Percentiles rank a stretch among this genome's conserved stretches.
These are phyloP conservation scores for Calocybe indica DNA, from an alignment of 768 basidiomycete genomes.

Conservation along the genomic window DNA sequence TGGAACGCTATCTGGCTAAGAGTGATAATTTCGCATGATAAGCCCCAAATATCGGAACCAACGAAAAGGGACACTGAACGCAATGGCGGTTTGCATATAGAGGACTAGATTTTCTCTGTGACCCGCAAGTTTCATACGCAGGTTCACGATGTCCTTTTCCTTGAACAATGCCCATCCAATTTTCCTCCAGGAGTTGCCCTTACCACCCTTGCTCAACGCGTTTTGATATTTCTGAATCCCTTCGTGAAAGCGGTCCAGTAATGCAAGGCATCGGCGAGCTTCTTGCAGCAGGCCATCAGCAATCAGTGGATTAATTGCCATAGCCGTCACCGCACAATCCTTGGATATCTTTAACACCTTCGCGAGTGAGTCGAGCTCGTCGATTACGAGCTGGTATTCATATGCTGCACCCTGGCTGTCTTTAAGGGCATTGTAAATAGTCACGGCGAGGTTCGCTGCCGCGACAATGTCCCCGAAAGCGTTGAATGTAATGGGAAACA, in stretches of 20 bases:
- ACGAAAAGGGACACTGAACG: too few relatives aligned
- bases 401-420: not conserved
- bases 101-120: too few relatives aligned
- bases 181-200: not conserved
- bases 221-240: conserved; percentile 1
- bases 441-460: not conserved
- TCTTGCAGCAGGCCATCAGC: not conserved
- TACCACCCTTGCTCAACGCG: not conserved
- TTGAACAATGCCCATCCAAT: conserved; percentile 1
- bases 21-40: too few relatives aligned
- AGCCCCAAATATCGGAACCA: too few relatives aligned
- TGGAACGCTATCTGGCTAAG: too few relatives aligned
- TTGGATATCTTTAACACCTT: not conserved
- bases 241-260: not conserved
- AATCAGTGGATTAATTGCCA: not conserved
- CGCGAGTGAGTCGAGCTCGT: not conserved
- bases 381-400: conserved; percentile 1
- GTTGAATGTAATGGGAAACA: not conserved
- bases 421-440: not conserved
- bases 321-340: not conserved
- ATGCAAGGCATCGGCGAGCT: not conserved
- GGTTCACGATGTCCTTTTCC: not conserved
- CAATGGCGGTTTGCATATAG: too few relatives aligned
- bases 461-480: not conserved
- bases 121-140: not conserved